phyloP scores from a whole-genome alignment of 495 filamentous ascomycete genomes.

The Penicillium soppii region DNA sequence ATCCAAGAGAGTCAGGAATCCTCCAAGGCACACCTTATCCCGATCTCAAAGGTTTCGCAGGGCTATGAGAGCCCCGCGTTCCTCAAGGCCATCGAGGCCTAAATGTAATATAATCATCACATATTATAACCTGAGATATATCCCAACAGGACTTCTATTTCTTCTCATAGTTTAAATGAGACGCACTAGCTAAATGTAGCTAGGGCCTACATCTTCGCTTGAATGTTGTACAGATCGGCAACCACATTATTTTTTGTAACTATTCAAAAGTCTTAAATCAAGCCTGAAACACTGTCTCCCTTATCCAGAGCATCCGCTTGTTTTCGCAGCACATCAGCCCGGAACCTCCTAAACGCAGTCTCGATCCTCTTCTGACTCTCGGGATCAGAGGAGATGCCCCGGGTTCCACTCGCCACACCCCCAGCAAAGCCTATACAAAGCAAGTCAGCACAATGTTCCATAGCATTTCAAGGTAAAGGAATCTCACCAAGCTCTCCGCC shows the following conservation, averaged over 20 bases:
- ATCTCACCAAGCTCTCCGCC: conserved; percentile 58
- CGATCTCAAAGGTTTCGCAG: conserved; percentile 53
- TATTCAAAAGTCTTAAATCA: conserved; percentile 22
- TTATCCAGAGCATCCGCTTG: conserved; percentile 57
- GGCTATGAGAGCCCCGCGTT: conserved; percentile 55
- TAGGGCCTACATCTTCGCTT: no score
- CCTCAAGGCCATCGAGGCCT: conserved; percentile 29
- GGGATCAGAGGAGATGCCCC: conserved; percentile 52
- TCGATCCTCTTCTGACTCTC: conserved; percentile 57
- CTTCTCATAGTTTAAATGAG: neutral
- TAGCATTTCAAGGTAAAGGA: neutral
- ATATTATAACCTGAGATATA: no score
- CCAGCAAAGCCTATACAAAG: conserved; percentile 48
- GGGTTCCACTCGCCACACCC: conserved; percentile 51
- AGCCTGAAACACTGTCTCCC: conserved; percentile 23
- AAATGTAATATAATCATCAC: conserved; percentile 1
- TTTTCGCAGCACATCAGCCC: conserved; percentile 58
- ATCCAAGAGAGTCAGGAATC: conserved; percentile 39
- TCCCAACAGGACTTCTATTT: no score
- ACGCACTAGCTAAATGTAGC: no score
- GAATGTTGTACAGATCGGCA: no score
- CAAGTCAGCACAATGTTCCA: neutral
- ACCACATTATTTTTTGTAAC: no score
- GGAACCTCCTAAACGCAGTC: conserved; percentile 61
- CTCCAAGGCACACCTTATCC: conserved; percentile 41